Percentiles rank a stretch among this genome's conserved stretches.
Conservation (phyloP, 2,329 filamentous ascomycete genomes). For the Arthroderma uncinatum region DNA sequence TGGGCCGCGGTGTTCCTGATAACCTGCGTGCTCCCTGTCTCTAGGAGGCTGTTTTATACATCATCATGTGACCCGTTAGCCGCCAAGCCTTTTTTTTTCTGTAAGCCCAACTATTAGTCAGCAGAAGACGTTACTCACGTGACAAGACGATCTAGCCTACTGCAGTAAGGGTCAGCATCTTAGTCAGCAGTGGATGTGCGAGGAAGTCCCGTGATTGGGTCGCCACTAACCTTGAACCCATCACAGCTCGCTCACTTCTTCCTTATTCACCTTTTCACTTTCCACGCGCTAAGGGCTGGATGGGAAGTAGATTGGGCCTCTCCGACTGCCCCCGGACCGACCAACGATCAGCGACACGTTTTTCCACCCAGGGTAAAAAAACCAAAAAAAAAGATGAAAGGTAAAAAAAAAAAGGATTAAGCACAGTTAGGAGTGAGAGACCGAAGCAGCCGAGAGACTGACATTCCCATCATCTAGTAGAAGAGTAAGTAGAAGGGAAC, state of each 20-base stretch:
- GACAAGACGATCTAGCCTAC: conserved; percentile 70
- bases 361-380: too few relatives aligned
- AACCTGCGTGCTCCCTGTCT: conserved; percentile 90
- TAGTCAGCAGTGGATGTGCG: neutral
- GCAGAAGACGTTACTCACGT: conserved; percentile 51
- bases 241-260: conserved; percentile 4
- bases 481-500: neutral
- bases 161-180: conserved; percentile 8
- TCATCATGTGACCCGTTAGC: neutral
- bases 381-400: neutral
- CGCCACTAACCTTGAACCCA: conserved; percentile 12
- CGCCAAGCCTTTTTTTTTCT: too few relatives aligned
- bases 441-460: neutral
- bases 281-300: neutral
- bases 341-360: too few relatives aligned
- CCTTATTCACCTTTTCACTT: neutral
- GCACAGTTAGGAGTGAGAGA: neutral
- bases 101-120: too few relatives aligned
- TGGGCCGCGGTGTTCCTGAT: conserved; percentile 96
- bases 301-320: neutral
- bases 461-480: neutral
- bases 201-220: neutral
- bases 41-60: conserved; percentile 57
- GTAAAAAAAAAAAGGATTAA: neutral
- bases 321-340: neutral